A percentile compares a stretch with the other conserved stretches of the same genome.
Evolutionary conservation across 2,329 filamentous ascomycete species (phyloP).

Genomic region (Penicillium sp.): DNA sequence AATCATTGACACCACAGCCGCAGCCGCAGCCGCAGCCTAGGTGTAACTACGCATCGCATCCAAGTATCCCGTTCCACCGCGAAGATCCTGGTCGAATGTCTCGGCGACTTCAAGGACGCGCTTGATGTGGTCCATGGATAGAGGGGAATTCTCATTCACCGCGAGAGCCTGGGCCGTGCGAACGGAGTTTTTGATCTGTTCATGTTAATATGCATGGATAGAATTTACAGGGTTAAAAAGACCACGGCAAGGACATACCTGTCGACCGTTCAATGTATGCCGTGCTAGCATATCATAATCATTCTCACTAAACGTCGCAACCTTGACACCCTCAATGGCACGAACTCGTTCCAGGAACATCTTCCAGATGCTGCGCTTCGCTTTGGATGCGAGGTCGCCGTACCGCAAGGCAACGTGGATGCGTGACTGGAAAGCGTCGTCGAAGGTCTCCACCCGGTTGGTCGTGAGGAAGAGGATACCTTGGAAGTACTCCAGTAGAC

Average conservation of each 20-base stretch:
- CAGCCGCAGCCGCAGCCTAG: constrained; percentile 22
- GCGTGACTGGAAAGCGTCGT: constrained; percentile 85
- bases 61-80: constrained; percentile 76
- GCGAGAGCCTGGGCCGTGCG: constrained; percentile 82
- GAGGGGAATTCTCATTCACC: constrained; percentile 70
- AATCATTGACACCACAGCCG: no score
- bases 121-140: constrained; percentile 79
- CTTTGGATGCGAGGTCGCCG: constrained; percentile 71
- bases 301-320: constrained; percentile 54
- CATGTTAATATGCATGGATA: no score
- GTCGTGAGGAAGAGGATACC: constrained; percentile 90
- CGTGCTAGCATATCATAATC: constrained; percentile 70
- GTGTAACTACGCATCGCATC: constrained; percentile 83
- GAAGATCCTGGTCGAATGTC: constrained; percentile 81
- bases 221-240: no score
- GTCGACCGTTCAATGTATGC: constrained; percentile 70
- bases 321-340: constrained; percentile 63
- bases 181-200: constrained; percentile 85
- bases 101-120: constrained; percentile 83
- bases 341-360: constrained; percentile 78
- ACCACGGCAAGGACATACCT: constrained; percentile 50
- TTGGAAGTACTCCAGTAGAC: constrained; percentile 87
- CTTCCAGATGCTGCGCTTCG: constrained; percentile 79
- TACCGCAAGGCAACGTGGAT: constrained; percentile 87
- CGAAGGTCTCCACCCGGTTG: constrained; percentile 83